These are phyloP conservation scores for Recurvomyces mirabilis DNA, from an alignment of 495 filamentous ascomycete species.

Conservation along the genomic window DNA sequence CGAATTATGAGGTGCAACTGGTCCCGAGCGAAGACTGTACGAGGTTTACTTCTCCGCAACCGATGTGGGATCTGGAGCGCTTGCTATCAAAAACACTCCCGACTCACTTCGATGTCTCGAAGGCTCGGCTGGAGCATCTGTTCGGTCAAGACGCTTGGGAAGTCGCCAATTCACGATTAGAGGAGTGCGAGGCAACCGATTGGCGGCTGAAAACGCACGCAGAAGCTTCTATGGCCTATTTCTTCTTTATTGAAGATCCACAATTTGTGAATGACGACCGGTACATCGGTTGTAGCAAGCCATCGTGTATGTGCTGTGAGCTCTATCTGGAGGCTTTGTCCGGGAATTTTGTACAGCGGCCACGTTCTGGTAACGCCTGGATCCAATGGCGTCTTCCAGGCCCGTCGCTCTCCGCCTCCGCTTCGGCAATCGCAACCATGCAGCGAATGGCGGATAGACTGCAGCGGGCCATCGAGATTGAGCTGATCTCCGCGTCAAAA, in stretches of 20 bases:
- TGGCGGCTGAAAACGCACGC: not conserved
- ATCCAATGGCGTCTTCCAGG: not conserved
- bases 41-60: not conserved
- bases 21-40: not conserved
- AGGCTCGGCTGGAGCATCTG: not conserved
- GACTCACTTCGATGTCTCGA: not conserved
- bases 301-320: not conserved
- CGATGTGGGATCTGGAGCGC: not conserved
- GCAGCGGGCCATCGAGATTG: not conserved
- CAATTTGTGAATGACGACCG: not conserved
- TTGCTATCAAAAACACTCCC: not conserved
- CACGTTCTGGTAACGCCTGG: not conserved
- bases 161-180: not conserved
- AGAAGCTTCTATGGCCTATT: not conserved
- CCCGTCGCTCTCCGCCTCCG: not conserved
- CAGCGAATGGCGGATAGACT: not conserved
- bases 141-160: not conserved
- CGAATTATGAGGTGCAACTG: not conserved
- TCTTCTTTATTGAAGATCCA: not conserved
- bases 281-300: not conserved
- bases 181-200: not conserved
- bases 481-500: not conserved
- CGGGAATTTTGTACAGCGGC: not conserved
- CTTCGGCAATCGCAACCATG: not conserved
- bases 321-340: not conserved